Evolutionary conservation across 2,329 filamentous ascomycete species (phyloP).

Genomic region (Fusarium pseudoanthophilum): DNA sequence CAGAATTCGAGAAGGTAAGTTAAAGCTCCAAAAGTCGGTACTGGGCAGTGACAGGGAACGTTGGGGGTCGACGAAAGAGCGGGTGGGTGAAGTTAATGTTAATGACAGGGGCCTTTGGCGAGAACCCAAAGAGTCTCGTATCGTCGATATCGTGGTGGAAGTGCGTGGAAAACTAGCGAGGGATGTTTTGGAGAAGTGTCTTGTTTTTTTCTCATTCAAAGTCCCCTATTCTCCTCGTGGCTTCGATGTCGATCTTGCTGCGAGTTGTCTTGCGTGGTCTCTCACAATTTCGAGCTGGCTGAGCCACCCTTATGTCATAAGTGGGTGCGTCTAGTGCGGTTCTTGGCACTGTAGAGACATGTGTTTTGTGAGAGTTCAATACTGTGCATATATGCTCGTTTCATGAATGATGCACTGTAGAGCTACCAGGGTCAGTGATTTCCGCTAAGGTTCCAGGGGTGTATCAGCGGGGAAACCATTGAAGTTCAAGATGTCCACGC

Average conservation of each 20-base stretch:
- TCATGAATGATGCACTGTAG: slow-evolving; percentile 17
- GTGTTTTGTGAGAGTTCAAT: not conserved
- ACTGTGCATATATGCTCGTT: slow-evolving; percentile 12
- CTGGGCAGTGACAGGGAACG: slow-evolving; percentile 39
- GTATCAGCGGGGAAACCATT: slow-evolving; percentile 39
- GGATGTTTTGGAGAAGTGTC: slow-evolving; percentile 27
- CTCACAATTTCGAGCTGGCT: slow-evolving; percentile 46
- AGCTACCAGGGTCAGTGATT: slow-evolving; percentile 29
- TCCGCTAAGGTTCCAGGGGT: slow-evolving; percentile 32
- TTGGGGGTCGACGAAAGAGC: slow-evolving; percentile 41
- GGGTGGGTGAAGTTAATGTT: slow-evolving; percentile 27
- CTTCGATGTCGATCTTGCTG: slow-evolving; percentile 42
- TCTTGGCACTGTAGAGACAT: slow-evolving; percentile 32
- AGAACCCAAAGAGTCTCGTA: slow-evolving; percentile 25
- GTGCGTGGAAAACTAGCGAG: slow-evolving; percentile 13
- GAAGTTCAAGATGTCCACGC: slow-evolving; percentile 25
- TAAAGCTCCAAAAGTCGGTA: slow-evolving; percentile 30
- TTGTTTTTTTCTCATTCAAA: slow-evolving; percentile 31
- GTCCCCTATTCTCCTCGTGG: slow-evolving; percentile 46
- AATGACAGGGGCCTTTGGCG: slow-evolving; percentile 31
- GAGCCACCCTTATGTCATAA: slow-evolving; percentile 49
- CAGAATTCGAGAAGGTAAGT: slow-evolving; percentile 5
- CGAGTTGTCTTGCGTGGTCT: slow-evolving; percentile 46
- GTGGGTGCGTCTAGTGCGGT: slow-evolving; percentile 13
- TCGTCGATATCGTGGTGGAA: slow-evolving; percentile 10